phyloP scores from a whole-genome alignment of 805 yeast species.

The Metschnikowia kofuensis region DNA sequence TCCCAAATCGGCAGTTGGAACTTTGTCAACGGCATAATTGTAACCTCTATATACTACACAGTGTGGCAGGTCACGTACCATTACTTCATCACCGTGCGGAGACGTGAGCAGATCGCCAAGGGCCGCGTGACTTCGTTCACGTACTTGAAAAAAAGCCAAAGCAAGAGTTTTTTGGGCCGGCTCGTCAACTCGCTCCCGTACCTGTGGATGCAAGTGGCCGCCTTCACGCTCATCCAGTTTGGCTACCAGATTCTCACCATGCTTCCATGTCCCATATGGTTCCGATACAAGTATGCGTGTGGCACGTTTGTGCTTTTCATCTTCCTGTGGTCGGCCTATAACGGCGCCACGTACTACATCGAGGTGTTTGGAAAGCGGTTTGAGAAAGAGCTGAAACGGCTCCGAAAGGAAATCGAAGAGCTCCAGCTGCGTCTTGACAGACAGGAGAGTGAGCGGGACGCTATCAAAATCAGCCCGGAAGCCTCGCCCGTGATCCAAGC shows the following conservation, averaged over 20 bases:
- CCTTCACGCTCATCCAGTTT: constrained; percentile 84
- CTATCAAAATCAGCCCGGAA: constrained; percentile 11
- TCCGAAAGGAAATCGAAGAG: constrained; percentile 68
- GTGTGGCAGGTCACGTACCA: constrained; percentile 91
- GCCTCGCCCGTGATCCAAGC: constrained; percentile 11
- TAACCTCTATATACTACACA: constrained; percentile 80
- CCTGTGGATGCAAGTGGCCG: constrained; percentile 77
- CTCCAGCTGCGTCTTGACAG: constrained; percentile 40
- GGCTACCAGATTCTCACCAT: constrained; percentile 82
- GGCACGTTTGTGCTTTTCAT: constrained; percentile 65
- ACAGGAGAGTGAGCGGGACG: constrained; percentile 9
- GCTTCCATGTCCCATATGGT: constrained; percentile 89
- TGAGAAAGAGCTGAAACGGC: constrained; percentile 75
- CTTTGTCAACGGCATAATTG: constrained; percentile 62
- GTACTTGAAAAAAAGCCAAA: constrained; percentile 70
- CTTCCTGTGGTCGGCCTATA: constrained; percentile 78
- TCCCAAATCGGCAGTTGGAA: constrained; percentile 75
- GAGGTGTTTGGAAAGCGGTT: constrained; percentile 89
- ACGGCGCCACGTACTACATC: constrained; percentile 93
- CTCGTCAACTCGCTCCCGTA: constrained; percentile 82
- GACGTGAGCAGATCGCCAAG: constrained; percentile 74
- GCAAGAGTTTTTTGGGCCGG: constrained; percentile 61
- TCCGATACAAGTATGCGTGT: constrained; percentile 63
- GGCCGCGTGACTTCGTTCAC: constrained; percentile 89
- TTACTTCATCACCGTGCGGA: constrained; percentile 81